Percentiles rank a stretch among this genome's conserved stretches.
Conservation (phyloP, 2,329 filamentous ascomycete species). For the Dendrostoma leiphaemia region DNA sequence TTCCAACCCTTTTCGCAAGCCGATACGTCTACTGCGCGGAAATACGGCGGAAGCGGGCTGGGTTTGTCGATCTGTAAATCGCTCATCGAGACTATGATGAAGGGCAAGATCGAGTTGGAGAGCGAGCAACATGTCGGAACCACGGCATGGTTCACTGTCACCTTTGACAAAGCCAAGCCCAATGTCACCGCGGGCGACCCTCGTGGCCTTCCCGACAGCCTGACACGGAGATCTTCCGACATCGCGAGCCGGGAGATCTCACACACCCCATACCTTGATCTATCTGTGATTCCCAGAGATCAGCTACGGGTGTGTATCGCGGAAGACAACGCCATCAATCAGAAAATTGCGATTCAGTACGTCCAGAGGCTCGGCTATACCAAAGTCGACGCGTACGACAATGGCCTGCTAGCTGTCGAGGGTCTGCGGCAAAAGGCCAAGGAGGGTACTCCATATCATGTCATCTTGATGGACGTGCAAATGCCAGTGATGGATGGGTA, state of each 20-base stretch:
- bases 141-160: slow-evolving; percentile 74
- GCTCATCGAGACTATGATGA: slow-evolving; percentile 88
- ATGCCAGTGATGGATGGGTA: slow-evolving; percentile 95
- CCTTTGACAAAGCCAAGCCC: slow-evolving; percentile 76
- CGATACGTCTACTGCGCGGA: slow-evolving; percentile 83
- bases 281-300: slow-evolving; percentile 72
- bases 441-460: slow-evolving; percentile 77
- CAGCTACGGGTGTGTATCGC: slow-evolving; percentile 87
- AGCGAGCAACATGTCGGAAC: slow-evolving; percentile 72
- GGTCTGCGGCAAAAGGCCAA: slow-evolving; percentile 72
- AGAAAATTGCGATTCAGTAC: slow-evolving; percentile 90
- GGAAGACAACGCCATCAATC: slow-evolving; percentile 93
- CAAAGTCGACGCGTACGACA: slow-evolving; percentile 80
- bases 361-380: slow-evolving; percentile 81
- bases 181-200: slow-evolving; percentile 56
- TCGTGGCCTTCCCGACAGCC: slow-evolving; percentile 15
- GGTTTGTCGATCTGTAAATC: slow-evolving; percentile 94
- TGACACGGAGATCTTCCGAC: slow-evolving; percentile 20
- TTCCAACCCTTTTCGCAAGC: slow-evolving; percentile 94
- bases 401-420: slow-evolving; percentile 84
- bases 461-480: slow-evolving; percentile 94
- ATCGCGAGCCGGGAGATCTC: slow-evolving; percentile 33
- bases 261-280: slow-evolving; percentile 55
- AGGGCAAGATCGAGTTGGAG: slow-evolving; percentile 79
- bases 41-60: slow-evolving; percentile 88